Evolutionary conservation across 139 green algal species (phyloP).

Genomic region (Haematococcus lacustris): DNA sequence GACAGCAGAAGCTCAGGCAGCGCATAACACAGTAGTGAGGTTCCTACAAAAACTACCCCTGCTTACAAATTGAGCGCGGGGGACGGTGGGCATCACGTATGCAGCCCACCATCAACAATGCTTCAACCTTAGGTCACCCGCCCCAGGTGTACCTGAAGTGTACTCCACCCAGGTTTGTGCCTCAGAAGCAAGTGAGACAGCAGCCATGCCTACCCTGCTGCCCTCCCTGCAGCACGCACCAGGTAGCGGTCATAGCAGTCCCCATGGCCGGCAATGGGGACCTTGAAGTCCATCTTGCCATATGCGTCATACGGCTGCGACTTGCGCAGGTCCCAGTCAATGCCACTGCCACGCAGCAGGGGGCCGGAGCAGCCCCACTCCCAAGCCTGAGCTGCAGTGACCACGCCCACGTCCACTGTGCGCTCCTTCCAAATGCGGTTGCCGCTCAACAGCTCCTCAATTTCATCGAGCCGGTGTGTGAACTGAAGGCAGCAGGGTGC

Average conservation of each 20-base stretch:
- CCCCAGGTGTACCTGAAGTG: too few relatives aligned
- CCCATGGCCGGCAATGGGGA: slow-evolving; percentile 64
- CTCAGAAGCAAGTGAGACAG: too few relatives aligned
- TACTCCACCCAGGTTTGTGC: too few relatives aligned
- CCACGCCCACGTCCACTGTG: slow-evolving; percentile 74
- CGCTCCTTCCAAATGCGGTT: slow-evolving; percentile 89
- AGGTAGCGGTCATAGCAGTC: slow-evolving; percentile 85
- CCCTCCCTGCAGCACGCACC: too few relatives aligned
- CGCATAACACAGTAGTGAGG: too few relatives aligned
- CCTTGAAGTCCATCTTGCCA: slow-evolving; percentile 69
- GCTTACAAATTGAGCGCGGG: too few relatives aligned
- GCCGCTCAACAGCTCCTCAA: slow-evolving; percentile 79
- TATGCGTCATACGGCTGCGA: slow-evolving; percentile 82
- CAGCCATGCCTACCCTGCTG: too few relatives aligned
- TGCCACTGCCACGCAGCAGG: slow-evolving; percentile 66
- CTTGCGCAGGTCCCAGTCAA: slow-evolving; percentile 81
- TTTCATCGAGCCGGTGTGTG: slow-evolving; percentile 73
- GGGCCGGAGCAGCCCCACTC: slow-evolving; percentile 66
- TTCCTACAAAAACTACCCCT: too few relatives aligned
- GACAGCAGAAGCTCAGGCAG: too few relatives aligned
- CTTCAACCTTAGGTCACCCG: too few relatives aligned
- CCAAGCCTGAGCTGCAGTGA: slow-evolving; percentile 54
- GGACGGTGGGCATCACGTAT: too few relatives aligned
- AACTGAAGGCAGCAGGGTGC: slow-evolving; percentile 57
- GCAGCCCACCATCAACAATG: too few relatives aligned